phyloP scores from a whole-genome alignment of 352 stramenopile genomes.

The Thraustochytrium sp. region DNA sequence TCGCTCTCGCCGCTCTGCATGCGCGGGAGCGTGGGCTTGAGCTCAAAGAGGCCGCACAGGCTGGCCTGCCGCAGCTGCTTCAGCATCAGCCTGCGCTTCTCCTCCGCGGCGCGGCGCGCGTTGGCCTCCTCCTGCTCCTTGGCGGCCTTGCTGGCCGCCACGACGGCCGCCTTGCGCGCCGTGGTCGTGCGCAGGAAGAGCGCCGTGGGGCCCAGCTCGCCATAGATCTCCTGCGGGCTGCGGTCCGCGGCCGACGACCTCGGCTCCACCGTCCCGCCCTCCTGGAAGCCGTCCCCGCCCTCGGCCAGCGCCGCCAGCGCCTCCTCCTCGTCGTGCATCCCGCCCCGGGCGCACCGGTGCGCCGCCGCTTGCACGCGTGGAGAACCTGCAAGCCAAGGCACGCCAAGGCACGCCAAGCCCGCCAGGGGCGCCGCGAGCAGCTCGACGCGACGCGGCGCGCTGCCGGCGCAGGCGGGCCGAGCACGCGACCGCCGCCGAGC shows the following conservation, averaged over 20 bases:
- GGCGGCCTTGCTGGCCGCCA: conserved; percentile 26
- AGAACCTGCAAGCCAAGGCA: too few relatives aligned
- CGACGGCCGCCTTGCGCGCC: conserved; percentile 6
- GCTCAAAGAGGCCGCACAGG: not conserved
- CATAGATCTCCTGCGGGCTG: conserved; percentile 10
- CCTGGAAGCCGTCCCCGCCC: not conserved
- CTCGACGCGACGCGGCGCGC: too few relatives aligned
- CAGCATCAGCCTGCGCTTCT: not conserved
- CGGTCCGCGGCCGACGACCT: not conserved
- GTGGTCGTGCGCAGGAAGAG: conserved; percentile 34
- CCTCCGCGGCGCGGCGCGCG: not conserved
- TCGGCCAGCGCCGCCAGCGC: not conserved
- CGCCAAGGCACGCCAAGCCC: too few relatives aligned
- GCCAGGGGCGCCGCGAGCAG: too few relatives aligned
- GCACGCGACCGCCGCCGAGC: too few relatives aligned
- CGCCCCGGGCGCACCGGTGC: too few relatives aligned
- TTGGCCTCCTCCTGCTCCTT: conserved; percentile 35
- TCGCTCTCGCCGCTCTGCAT: conserved; percentile 19
- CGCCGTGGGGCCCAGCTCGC: conserved; percentile 24
- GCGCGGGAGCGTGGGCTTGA: not conserved
- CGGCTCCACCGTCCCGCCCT: not conserved
- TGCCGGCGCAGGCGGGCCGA: too few relatives aligned
- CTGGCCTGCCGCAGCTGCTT: not conserved
- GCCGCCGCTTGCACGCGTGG: too few relatives aligned
- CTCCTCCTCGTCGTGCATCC: not conserved